These are phyloP conservation scores for Septoria petroselini DNA, from an alignment of 2,329 filamentous ascomycete genomes.

Conservation along the genomic window DNA sequence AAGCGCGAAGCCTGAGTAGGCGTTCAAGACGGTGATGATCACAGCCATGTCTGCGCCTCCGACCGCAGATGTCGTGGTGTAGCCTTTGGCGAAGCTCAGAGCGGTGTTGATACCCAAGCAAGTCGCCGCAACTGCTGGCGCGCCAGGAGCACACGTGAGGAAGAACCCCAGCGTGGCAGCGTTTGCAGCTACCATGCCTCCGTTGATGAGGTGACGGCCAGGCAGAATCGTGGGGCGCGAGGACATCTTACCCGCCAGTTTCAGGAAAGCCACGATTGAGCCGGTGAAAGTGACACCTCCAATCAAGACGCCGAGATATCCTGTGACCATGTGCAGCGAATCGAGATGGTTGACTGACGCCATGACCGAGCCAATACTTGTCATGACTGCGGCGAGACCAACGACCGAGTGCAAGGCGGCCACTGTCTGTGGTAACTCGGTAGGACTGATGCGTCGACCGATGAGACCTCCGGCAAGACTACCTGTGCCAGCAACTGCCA, in stretches of 20 bases:
- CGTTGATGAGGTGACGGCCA: constrained; percentile 73
- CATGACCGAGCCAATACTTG: constrained; percentile 83
- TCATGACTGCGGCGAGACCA: constrained; percentile 81
- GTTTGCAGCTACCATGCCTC: constrained; percentile 70
- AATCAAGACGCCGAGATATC: constrained; percentile 81
- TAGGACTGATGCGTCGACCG: constrained; percentile 81
- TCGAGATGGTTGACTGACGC: constrained; percentile 63
- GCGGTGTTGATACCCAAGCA: constrained; percentile 73
- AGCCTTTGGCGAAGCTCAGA: constrained; percentile 81
- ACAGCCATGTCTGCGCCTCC: constrained; percentile 94
- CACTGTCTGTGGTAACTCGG: constrained; percentile 83
- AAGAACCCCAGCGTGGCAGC: constrained; percentile 81
- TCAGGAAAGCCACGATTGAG: constrained; percentile 84
- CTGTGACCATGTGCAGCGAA: constrained; percentile 78
- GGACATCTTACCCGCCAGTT: constrained; percentile 77
- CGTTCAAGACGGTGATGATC: constrained; percentile 85
- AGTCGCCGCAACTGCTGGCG: constrained; percentile 72
- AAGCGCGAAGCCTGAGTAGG: constrained; percentile 85
- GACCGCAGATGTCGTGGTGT: constrained; percentile 81
- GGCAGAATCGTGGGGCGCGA: constrained; percentile 71
- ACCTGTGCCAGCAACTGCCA: constrained; percentile 69
- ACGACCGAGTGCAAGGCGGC: constrained; percentile 88
- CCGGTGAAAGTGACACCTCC: constrained; percentile 83
- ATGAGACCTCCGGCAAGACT: constrained; percentile 69
- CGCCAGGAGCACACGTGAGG: constrained; percentile 74